Base-by-base conservation (phyloP, 345 rosid genomes). In the Acer campestre region DNA sequence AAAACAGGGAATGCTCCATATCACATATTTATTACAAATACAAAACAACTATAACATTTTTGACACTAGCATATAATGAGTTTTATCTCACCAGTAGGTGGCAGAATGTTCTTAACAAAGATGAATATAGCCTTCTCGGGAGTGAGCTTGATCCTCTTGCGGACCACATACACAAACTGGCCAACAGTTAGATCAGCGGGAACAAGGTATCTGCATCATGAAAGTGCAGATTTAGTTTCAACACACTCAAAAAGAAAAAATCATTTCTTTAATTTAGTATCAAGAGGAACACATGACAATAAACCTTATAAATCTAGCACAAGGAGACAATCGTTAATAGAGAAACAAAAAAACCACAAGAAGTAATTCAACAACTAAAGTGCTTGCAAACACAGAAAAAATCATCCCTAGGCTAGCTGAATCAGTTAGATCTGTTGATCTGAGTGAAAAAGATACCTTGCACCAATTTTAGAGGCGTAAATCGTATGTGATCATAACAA, bases 141-240 rank as follows among this genome's bases (percentile, higher is more conserved):
- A 79, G 91, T 89, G 70, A 92, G 91, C 90, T 90, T 92, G 84
- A 92, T 92, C 89, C 97, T 89, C 89, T 92, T 92, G n/a, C 94
- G 90, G 20, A 92, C 93, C 65, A 92, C 97, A 38, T 92, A 92
- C 35, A 92, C 94, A 61, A 92, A 92, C 82, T 90, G 97, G 56
- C 97, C 97, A 70, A 92, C 94, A 4, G 94, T 92, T 46, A 92
- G 86, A 88, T 92, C 97, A 76, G 94, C 94, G 29, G 97, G 97
- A 80, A 92, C 97, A 80, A 92, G 80, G 73, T 90, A 92, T 82
- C 97, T 92, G 77, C 80, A 77, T 72, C 42, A 13, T 25, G 64
- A 20, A 55, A 63, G n/a, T 12, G 11, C 10, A 29, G 14, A 74
- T 11, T 72, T 74, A 46, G 77, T 48, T 61, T 42, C 69, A 62